A percentile compares a stretch with the other conserved stretches of the same genome.
phyloP scores from a whole-genome alignment of 2,329 filamentous ascomycete species.

The Metarhizium rileyi region DNA sequence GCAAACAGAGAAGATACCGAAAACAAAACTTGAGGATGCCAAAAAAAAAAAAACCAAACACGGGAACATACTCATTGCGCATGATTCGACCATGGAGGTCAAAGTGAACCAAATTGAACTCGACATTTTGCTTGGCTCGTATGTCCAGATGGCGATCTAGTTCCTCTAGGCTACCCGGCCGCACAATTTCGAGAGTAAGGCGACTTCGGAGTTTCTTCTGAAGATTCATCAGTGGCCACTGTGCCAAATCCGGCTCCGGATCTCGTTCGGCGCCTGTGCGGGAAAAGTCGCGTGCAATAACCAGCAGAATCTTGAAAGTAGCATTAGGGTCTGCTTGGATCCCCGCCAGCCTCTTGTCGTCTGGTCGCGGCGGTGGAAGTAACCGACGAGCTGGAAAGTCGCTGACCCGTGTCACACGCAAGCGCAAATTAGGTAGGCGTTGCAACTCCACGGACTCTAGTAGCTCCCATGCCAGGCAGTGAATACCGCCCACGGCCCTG shows the following conservation, averaged over 20 bases:
- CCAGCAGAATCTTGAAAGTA: slow-evolving; percentile 17
- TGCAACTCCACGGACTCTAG: slow-evolving; percentile 13
- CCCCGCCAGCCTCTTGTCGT: slow-evolving; percentile 10
- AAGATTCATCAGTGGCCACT: slow-evolving; percentile 19
- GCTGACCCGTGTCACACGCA: slow-evolving; percentile 17
- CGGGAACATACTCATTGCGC: slow-evolving; percentile 14
- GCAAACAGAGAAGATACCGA: background rate
- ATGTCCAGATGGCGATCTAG: slow-evolving; percentile 13
- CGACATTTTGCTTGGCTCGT: slow-evolving; percentile 13
- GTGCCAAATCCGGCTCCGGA: slow-evolving; percentile 20
- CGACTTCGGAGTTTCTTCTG: slow-evolving; percentile 18
- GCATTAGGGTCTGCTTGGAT: slow-evolving; percentile 12
- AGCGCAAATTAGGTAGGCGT: slow-evolving; percentile 11
- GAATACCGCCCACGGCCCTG: slow-evolving; percentile 10
- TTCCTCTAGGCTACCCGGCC: slow-evolving; percentile 17
- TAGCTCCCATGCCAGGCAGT: slow-evolving; percentile 20
- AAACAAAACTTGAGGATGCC: background rate
- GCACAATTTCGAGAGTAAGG: slow-evolving; percentile 16
- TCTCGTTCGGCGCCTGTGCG: slow-evolving; percentile 15
- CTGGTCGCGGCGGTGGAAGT: slow-evolving; percentile 2
- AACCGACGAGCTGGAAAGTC: slow-evolving; percentile 11
- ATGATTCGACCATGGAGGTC: slow-evolving; percentile 18
- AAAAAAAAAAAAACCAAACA: background rate
- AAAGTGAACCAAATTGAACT: slow-evolving; percentile 19
- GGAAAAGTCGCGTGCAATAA: slow-evolving; percentile 18